Evolutionary conservation across 306 rosid species (phyloP).

Genomic region (Quercus ilex): DNA sequence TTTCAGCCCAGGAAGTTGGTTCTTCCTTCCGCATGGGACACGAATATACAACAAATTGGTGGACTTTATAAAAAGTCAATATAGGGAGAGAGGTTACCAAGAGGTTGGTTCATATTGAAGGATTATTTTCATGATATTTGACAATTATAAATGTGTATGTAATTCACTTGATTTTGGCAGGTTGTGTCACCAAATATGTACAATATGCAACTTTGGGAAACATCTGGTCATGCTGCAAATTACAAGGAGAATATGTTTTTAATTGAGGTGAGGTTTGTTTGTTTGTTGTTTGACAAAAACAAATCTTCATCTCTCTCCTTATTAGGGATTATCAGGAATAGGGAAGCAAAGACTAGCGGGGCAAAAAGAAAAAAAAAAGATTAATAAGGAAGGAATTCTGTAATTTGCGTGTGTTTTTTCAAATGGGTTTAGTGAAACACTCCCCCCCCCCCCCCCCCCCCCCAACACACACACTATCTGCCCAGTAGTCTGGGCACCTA

Average conservation of each 20-base stretch:
- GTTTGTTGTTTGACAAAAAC: not conserved
- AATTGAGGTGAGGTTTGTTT: constrained; percentile 62
- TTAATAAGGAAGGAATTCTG: not conserved
- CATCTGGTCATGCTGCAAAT: constrained; percentile 95
- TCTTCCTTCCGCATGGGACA: constrained; percentile 88
- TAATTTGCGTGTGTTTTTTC: not conserved
- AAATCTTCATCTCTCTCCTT: not conserved
- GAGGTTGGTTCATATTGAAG: constrained; percentile 53
- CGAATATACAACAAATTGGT: constrained; percentile 76
- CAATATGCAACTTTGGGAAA: constrained; percentile 93
- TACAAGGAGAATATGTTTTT: constrained; percentile 91
- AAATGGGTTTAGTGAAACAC: not conserved
- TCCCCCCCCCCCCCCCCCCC: too few relatives aligned
- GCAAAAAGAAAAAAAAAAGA: not conserved
- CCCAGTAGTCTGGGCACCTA: not conserved
- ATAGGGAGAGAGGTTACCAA: constrained; percentile 82
- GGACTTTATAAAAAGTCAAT: constrained; percentile 71
- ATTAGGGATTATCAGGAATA: not conserved
- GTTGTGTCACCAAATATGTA: constrained; percentile 89
- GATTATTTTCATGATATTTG: not conserved
- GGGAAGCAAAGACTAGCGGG: not conserved
- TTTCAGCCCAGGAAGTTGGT: constrained; percentile 98
- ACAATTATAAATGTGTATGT: constrained; percentile 6
- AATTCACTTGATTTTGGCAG: constrained; percentile 41
- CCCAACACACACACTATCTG: not conserved